These are phyloP conservation scores for Paraphysoderma sedebokerense DNA, from an alignment of 371 early-diverging fungal species.

Conservation along the genomic window DNA sequence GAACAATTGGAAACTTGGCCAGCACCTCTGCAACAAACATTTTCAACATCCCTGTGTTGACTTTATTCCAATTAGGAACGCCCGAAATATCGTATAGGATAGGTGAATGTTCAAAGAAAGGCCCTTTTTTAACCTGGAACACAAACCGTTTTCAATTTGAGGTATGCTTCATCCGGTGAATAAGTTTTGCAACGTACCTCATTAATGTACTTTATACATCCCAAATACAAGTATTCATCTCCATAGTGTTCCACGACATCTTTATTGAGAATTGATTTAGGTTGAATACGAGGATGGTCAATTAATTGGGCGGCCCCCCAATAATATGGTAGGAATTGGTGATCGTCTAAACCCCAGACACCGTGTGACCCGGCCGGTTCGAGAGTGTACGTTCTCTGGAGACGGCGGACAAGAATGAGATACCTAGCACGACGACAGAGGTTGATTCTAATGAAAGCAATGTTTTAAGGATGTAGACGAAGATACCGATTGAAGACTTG, in stretches of 20 bases:
- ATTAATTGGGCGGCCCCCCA: constrained; percentile 32
- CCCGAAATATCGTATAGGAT: constrained; percentile 33
- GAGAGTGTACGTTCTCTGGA: constrained; percentile 32
- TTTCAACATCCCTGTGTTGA: constrained; percentile 35
- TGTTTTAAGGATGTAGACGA: too few species aligned
- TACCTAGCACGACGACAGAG: constrained; percentile 21
- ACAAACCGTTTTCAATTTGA: neutral
- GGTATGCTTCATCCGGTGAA: neutral
- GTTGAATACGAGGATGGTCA: constrained; percentile 11
- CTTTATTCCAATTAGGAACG: constrained; percentile 27
- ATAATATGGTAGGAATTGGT: constrained; percentile 41
- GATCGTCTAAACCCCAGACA: constrained; percentile 49
- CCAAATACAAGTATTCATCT: constrained; percentile 24
- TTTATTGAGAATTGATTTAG: constrained; percentile 18
- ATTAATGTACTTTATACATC: constrained; percentile 19
- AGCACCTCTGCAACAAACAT: constrained; percentile 49
- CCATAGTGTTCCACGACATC: constrained; percentile 18
- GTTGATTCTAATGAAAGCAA: too few species aligned
- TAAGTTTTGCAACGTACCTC: constrained; percentile 5
- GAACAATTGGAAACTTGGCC: constrained; percentile 39
- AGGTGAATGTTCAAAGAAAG: constrained; percentile 32
- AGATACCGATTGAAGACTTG: too few species aligned
- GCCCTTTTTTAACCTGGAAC: constrained; percentile 23
- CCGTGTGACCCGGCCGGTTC: constrained; percentile 56
- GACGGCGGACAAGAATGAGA: constrained; percentile 19